Base-by-base conservation (phyloP, 768 basidiomycete species). In the Fistulinella prunicolor region DNA sequence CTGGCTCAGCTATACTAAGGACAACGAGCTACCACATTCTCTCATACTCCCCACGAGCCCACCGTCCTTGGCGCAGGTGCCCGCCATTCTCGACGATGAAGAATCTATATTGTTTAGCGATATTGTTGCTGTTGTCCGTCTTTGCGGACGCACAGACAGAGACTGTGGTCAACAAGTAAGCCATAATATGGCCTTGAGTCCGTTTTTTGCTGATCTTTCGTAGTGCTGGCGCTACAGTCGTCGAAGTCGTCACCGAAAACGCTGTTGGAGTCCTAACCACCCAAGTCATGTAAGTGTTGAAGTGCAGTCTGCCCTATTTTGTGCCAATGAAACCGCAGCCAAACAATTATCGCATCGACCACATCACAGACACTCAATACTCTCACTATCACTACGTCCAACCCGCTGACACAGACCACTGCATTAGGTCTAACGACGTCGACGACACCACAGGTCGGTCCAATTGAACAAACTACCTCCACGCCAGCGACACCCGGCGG, bases 381-480 rank as follows among this genome's bases (percentile, higher is more conserved):
- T 10, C n/a, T 50, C 16, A 39, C 56, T 8, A 32, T 12, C n/a
- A 43, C 64, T 7, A 55, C 67, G 14, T 26, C 60, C 34, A 59
- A 51, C 39, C 20, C 64, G 16, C 37, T 46, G 8, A 10, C 21
- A 13, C 51, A 37, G 26, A 53, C 66, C 2, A 51, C 67, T 0
- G 29, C 60, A 9, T 17, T 59, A n/a, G 23, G 61, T 2, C 44
- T 61, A 1, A 58, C 62, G 6, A 37, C 59, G 4, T 43, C 68
- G 16, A 44, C 68, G 9, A 7, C 58, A 21, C 44, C 36, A n/a
- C 49, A 38, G 12, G 58, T 40, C 44, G 66, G 46, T 20, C 62
- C 83, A 3, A 83, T 86, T 0, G 85, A 75, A 7, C 74, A 77
- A 53, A 81, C 82, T 20, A 71, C 58, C 3, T 24, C 75, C 5